Conservation (phyloP, 345 rosid genomes). For the Dipteronia dyeriana region DNA sequence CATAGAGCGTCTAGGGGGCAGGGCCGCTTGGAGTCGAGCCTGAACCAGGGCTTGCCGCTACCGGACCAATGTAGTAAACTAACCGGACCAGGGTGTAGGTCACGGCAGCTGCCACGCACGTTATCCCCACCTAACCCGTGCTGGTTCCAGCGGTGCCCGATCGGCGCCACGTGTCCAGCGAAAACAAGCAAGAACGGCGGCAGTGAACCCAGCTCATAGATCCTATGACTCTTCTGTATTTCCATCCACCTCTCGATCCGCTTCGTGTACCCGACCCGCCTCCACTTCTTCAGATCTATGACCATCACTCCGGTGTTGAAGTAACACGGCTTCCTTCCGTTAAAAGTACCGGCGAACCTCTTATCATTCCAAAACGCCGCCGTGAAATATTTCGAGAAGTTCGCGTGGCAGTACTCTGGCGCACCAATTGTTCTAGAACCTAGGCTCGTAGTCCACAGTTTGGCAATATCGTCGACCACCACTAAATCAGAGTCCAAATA, state of each 20-base stretch:
- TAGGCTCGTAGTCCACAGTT: slow-evolving; percentile 70
- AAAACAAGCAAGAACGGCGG: slow-evolving; percentile 90
- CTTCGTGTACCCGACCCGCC: slow-evolving; percentile 66
- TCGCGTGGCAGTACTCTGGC: slow-evolving; percentile 95
- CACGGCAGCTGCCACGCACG: slow-evolving; percentile 87
- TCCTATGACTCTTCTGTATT: slow-evolving; percentile 81
- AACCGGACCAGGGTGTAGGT: slow-evolving; percentile 88
- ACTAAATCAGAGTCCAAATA: slow-evolving; percentile 91
- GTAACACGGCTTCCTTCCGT: slow-evolving; percentile 71
- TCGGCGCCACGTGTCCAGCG: slow-evolving; percentile 87
- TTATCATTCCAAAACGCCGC: slow-evolving; percentile 64
- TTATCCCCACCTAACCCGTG: slow-evolving; percentile 96
- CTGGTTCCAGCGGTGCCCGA: slow-evolving; percentile 96
- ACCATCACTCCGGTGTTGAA: slow-evolving; percentile 97
- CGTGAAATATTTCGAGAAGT: slow-evolving; percentile 90
- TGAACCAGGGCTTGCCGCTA: slow-evolving; percentile 94
- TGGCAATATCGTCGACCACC: slow-evolving; percentile 79
- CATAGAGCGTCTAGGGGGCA: slow-evolving; percentile 88
- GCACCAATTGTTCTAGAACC: slow-evolving; percentile 86
- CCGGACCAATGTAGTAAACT: slow-evolving; percentile 99
- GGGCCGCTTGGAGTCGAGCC: slow-evolving; percentile 75
- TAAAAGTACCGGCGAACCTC: slow-evolving; percentile 51
- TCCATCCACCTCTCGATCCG: slow-evolving; percentile 98
- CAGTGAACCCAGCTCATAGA: slow-evolving; percentile 89
- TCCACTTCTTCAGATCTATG: slow-evolving; percentile 90